Evolutionary conservation across 2,329 filamentous ascomycete species (phyloP).

Genomic region (Laburnicola sp.): DNA sequence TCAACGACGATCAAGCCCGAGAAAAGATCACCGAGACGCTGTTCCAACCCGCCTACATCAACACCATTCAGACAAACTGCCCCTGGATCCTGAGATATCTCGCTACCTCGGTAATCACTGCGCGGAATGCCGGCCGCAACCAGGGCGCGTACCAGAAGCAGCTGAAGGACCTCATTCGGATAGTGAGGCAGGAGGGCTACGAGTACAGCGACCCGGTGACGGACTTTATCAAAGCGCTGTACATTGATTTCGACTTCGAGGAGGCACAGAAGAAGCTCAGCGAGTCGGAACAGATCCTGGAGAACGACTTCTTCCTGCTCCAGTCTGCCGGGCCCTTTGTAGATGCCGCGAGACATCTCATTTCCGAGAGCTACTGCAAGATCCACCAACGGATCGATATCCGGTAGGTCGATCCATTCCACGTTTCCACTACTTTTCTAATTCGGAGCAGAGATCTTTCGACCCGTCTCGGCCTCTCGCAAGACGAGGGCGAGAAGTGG

Average conservation of each 20-base stretch:
- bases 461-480: constrained; percentile 83
- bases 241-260: constrained; percentile 96
- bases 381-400: constrained; percentile 99
- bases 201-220: constrained; percentile 97
- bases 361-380: constrained; percentile 99
- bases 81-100: constrained; percentile 97
- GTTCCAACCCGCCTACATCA: constrained; percentile 97
- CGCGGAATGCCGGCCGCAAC: constrained; percentile 66
- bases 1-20: constrained; percentile 92
- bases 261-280: constrained; percentile 88
- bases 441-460: constrained; percentile 70
- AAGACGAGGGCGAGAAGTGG: constrained; percentile 99
- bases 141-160: constrained; percentile 98
- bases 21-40: constrained; percentile 93
- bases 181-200: constrained; percentile 95
- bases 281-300: constrained; percentile 87
- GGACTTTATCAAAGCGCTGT: constrained; percentile 93
- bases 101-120: constrained; percentile 90
- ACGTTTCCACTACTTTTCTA: constrained; percentile 8
- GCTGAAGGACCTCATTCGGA: constrained; percentile 93
- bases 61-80: constrained; percentile 97
- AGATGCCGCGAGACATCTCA: constrained; percentile 90
- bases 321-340: constrained; percentile 85
- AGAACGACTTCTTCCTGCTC: constrained; percentile 92
- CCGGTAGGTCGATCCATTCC: constrained; percentile 58